phyloP scores from a whole-genome alignment of 1,284 basidiomycete genomes.

The Pyrrhoderma noxium region DNA sequence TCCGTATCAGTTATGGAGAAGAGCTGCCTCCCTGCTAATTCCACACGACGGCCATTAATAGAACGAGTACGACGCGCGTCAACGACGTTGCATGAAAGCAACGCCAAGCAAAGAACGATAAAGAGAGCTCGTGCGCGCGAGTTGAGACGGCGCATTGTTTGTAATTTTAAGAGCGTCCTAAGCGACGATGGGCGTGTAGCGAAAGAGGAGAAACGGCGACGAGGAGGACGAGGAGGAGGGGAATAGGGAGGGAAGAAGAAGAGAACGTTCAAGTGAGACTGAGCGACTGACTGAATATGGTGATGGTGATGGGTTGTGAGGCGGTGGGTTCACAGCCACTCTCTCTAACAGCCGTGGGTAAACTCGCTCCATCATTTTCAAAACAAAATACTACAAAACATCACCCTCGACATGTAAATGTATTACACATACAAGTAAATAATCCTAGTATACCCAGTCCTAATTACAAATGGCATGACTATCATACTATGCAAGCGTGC shows the following conservation, averaged over 20 bases:
- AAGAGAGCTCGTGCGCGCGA: constrained; percentile 14
- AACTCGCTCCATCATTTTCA: no score
- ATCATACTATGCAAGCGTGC: constrained; percentile 44
- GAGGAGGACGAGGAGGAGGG: not conserved
- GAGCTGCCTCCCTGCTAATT: not conserved
- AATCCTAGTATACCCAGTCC: no score
- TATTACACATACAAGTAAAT: no score
- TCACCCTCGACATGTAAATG: no score
- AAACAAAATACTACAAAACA: no score
- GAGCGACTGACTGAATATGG: not conserved
- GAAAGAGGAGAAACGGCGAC: not conserved
- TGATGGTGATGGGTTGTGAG: not conserved
- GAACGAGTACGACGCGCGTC: not conserved
- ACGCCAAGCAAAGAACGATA: constrained; percentile 10
- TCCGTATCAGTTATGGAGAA: constrained; percentile 17
- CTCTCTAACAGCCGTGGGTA: no score
- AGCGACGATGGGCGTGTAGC: not conserved
- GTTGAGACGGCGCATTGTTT: constrained; percentile 11
- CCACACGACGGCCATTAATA: not conserved
- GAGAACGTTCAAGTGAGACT: not conserved
- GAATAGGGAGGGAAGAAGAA: constrained; percentile 2
- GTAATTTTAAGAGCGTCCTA: not conserved
- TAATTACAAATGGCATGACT: no score
- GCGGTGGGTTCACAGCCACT: constrained; percentile 7
- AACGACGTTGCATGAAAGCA: constrained; percentile 1